phyloP scores from a whole-genome alignment of 2,329 filamentous ascomycete genomes.

The Aspergillus arachidicola region DNA sequence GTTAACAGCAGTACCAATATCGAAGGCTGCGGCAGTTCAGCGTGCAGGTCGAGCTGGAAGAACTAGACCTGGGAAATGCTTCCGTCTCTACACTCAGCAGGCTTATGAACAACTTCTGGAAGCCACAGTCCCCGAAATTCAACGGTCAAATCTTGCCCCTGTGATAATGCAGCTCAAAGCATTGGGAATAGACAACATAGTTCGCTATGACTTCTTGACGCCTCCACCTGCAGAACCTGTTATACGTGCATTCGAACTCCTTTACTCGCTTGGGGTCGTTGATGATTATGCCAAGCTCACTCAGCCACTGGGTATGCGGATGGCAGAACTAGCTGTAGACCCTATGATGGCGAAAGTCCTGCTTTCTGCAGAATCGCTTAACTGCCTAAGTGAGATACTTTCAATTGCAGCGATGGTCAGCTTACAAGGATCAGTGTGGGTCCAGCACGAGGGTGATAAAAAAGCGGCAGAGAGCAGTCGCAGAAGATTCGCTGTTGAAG shows the following conservation, averaged over 20 bases:
- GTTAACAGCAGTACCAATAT: slow-evolving; percentile 77
- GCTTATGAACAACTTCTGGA: slow-evolving; percentile 68
- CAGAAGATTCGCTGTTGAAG: slow-evolving; percentile 83
- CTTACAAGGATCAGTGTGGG: slow-evolving; percentile 79
- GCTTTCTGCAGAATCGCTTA: slow-evolving; percentile 72
- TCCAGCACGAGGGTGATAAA: slow-evolving; percentile 76
- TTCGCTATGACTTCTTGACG: slow-evolving; percentile 86
- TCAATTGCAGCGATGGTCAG: slow-evolving; percentile 94
- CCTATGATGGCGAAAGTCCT: slow-evolving; percentile 95
- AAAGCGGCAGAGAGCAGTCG: slow-evolving; percentile 73
- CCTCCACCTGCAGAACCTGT: slow-evolving; percentile 83
- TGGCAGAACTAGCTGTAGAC: slow-evolving; percentile 91
- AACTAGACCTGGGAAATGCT: slow-evolving; percentile 90
- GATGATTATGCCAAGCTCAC: slow-evolving; percentile 91
- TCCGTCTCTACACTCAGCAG: slow-evolving; percentile 83
- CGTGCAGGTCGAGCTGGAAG: slow-evolving; percentile 87
- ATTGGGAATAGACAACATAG: slow-evolving; percentile 90
- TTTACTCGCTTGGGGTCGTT: slow-evolving; percentile 83
- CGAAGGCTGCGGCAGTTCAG: slow-evolving; percentile 90
- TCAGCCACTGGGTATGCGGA: slow-evolving; percentile 79
- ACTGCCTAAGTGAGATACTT: slow-evolving; percentile 81
- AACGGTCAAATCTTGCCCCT: slow-evolving; percentile 86
- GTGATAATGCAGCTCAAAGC: slow-evolving; percentile 91
- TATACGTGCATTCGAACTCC: slow-evolving; percentile 80
- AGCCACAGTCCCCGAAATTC: slow-evolving; percentile 83